Evolutionary conservation across 306 rosid genomes (phyloP), one percentile per base, ranked within the genome.

Genomic region (Quercus parvula): DNA sequence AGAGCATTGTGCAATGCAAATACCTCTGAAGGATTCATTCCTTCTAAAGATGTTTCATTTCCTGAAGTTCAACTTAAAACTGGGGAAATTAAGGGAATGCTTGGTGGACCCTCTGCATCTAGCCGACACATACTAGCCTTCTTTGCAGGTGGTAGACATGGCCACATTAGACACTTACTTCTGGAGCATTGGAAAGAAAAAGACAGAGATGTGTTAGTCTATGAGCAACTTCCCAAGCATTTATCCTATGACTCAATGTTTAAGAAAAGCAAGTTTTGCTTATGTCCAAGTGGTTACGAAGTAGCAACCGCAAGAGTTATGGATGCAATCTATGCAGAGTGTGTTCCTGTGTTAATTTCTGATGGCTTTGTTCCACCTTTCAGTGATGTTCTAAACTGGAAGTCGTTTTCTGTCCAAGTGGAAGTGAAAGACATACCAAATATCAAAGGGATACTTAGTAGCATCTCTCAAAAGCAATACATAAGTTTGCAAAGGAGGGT

Each of bases 241-340:
- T 33, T 78, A 1, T 72, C 80, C 5, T 87, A 87, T 9, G 73
- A 87, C 6, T 71, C 75, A 4, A 87, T 72, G 90, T 17, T 87
- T 69, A 81, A 81, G 86, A 82, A 84, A 51, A 87, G 84, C 62
- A 79, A 76, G 68, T 87, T 75, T 61, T 84, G 86, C 77, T 46
- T 87, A 30, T 87, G 88, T 71, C 90, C 88, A 1, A 84, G 90
- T 10, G 87, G 90, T 2, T 84, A 84, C 6, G 86, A 87, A 74
- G 90, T 87, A 22, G 90, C 87, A 1, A 87, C 84, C 69, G 86
- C 90, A 0, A 84, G 90, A 70, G 77, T 81, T 30, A 87, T 87
- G 82, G 90, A 87, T 35, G 90, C 90, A 75, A 87, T 87, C 38
- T 84, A 87, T 5, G 86, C 87, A 17, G 87, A 84, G 33, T 84